phyloP scores from a whole-genome alignment of 805 yeast genomes.

The Kuraishia molischiana region DNA sequence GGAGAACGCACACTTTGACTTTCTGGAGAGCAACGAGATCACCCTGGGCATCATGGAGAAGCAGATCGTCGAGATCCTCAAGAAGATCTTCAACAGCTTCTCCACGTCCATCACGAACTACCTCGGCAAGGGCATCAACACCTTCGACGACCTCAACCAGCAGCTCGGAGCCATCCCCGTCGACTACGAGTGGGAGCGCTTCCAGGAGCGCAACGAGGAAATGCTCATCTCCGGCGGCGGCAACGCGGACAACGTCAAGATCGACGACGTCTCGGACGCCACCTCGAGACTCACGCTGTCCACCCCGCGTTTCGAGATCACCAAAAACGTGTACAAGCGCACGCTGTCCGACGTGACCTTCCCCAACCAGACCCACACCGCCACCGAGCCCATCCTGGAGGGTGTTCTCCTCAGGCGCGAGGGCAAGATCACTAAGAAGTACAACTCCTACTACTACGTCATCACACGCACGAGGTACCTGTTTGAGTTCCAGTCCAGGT shows the following conservation, averaged over 20 bases:
- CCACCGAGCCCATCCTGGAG: constrained; percentile 34
- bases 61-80: constrained; percentile 31
- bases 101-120: constrained; percentile 18
- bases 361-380: constrained; percentile 26
- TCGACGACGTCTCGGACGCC: neutral
- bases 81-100: constrained; percentile 24
- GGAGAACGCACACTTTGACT: constrained; percentile 36
- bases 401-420: constrained; percentile 36
- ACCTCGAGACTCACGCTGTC: neutral
- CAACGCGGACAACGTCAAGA: neutral
- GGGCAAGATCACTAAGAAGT: constrained; percentile 30
- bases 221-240: constrained; percentile 15
- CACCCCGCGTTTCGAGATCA: neutral
- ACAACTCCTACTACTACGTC: constrained; percentile 34
- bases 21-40: constrained; percentile 29
- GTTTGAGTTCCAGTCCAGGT: constrained; percentile 35
- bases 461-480: constrained; percentile 34
- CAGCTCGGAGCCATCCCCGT: constrained; percentile 23
- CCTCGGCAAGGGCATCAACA: constrained; percentile 17
- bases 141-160: constrained; percentile 19
- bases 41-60: constrained; percentile 29
- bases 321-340: constrained; percentile 20
- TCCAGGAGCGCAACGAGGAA: constrained; percentile 20
- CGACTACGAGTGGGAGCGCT: constrained; percentile 35
- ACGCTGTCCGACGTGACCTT: constrained; percentile 24